Conservation (phyloP, 495 filamentous ascomycete species). For the Podospora bellae-mahoneyi region DNA sequence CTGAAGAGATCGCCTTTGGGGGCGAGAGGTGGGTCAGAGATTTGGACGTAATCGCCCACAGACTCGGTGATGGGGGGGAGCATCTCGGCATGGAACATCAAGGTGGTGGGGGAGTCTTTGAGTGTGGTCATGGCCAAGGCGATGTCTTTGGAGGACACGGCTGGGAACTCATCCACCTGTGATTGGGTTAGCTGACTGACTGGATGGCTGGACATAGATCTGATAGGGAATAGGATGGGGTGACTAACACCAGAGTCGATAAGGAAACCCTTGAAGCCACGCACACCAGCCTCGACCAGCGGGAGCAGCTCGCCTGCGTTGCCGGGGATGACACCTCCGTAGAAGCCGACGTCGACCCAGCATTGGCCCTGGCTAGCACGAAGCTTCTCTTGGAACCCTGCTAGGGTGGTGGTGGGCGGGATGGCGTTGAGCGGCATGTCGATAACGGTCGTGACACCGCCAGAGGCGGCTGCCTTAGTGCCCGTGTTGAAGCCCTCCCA, state of each 20-base stretch:
- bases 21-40: conserved; percentile 65
- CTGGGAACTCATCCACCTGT: conserved; percentile 92
- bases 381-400: conserved; percentile 78
- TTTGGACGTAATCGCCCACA: conserved; percentile 73
- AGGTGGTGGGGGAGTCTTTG: conserved; percentile 69
- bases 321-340: conserved; percentile 91
- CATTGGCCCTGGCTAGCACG: conserved; percentile 83
- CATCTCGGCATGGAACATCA: conserved; percentile 99
- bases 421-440: conserved; percentile 99
- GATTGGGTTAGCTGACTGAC: conserved; percentile 15
- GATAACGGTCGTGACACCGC: conserved; percentile 95
- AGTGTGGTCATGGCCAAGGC: conserved; percentile 73
- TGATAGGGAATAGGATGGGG: not conserved
- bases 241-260: conserved; percentile 88
- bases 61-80: conserved; percentile 81
- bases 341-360: conserved; percentile 99
- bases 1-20: conserved; percentile 72
- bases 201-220: not conserved
- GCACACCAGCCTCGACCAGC: conserved; percentile 78
- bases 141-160: conserved; percentile 77
- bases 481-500: conserved; percentile 98
- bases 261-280: conserved; percentile 96
- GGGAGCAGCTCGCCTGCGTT: conserved; percentile 77
- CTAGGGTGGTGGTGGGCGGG: conserved; percentile 88
- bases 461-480: conserved; percentile 89